Base-by-base conservation (phyloP, 306 rosid species). In the Heteromeles arbutifolia region DNA sequence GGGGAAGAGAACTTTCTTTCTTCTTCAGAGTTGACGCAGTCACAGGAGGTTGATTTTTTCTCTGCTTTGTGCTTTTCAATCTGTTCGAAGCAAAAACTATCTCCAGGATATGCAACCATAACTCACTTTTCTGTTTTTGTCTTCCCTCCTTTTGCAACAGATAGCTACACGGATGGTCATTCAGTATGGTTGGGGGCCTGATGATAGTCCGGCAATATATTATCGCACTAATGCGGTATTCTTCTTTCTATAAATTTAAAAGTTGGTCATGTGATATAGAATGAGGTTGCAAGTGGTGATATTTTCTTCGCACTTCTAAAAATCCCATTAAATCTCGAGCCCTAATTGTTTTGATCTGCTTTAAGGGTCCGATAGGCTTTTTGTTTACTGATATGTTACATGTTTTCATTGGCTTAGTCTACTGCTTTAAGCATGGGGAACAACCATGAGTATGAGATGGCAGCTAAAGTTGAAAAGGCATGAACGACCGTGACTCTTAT, bases 141-240 rank as follows among this genome's bases (percentile, higher is more conserved):
- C 7, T 39, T 41, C 63, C 72, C 28, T 15, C 17, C 44, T 81
- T 41, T 67, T 79, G 63, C 76, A 75, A 86, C 94, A 95, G 98
- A 92, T 95, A 67, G 97, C 98, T 71, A 95, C 98, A 31, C 83
- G 91, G 74, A 95, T 92, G 98, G 98, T 95, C 80, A 84, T 95
- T 86, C 93, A 95, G 74, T 92, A 92, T 86, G 98, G 98, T 4
- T 95, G 98, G 98, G 98, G 97, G 50, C 98, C 97, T 64, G 97
- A 95, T 90, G 97, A 95, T 82, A 92, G 88, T 87, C 96, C 98
- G 73, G 97, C 98, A 78, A 85, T 95, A 70, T 95, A 95, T 85
- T 86, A 91, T 87, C 83, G 77, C 54, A 85, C 64, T 69, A 87
- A 88, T 85, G 92, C 97, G 92, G 97, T 95, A 95, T 83, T 73